These are phyloP conservation scores for Trichoderma endophyticum DNA, from an alignment of 2,329 filamentous ascomycete species.

Conservation along the genomic window DNA sequence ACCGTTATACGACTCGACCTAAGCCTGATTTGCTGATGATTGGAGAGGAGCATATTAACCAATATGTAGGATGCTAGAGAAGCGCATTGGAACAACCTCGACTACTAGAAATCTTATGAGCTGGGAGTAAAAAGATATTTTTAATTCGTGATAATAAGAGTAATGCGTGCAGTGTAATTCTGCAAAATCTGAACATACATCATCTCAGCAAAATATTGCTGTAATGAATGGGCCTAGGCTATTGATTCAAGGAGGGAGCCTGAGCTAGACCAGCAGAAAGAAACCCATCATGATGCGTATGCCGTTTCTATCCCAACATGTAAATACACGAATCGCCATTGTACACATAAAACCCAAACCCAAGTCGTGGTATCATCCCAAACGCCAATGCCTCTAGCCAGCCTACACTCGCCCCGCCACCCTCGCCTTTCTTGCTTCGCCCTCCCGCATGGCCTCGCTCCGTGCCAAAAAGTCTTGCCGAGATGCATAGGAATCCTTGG, in stretches of 20 bases:
- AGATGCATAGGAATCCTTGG: constrained; percentile 60
- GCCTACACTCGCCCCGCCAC: constrained; percentile 38
- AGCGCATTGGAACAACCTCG: neutral
- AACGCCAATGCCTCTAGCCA: constrained; percentile 22
- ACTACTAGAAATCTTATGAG: neutral
- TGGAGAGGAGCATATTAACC: neutral
- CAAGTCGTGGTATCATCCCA: constrained; percentile 29
- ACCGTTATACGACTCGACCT: constrained; percentile 18
- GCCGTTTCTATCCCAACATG: neutral
- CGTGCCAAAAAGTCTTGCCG: constrained; percentile 64
- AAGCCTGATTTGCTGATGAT: neutral
- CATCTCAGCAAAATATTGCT: neutral
- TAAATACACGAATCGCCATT: neutral
- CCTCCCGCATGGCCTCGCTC: constrained; percentile 60
- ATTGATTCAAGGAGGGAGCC: neutral
- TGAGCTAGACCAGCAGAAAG: neutral
- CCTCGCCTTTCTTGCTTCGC: constrained; percentile 55
- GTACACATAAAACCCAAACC: neutral
- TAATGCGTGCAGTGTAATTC: neutral
- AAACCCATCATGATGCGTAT: neutral
- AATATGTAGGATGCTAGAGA: neutral
- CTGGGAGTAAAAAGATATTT: neutral
- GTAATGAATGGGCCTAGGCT: neutral
- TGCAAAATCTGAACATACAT: neutral
- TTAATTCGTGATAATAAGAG: neutral